Evolutionary conservation across 768 basidiomycete species (phyloP), one percentile per base, ranked within the genome.

Genomic region (Lactifluus piperatus): DNA sequence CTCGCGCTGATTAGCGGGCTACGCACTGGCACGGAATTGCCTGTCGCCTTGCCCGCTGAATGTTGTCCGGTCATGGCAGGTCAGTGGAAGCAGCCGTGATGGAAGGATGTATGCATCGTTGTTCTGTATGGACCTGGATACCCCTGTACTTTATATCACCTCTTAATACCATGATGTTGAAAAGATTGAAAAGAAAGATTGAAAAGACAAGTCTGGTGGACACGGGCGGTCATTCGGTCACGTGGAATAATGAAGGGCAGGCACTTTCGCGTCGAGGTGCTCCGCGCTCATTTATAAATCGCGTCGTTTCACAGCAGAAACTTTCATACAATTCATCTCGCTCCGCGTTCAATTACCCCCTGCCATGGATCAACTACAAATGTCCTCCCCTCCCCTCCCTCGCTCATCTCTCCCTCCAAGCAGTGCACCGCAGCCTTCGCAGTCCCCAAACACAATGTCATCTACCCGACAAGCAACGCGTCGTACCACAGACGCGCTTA

Each of bases 341-440:
- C 47, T 37, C 45, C 29, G 50, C 62, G 62, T 51, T 16, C n/a
- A 13, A 18, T 27, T 14, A 51, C 13, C n/a, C 11, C 26, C 30
- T 4, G 5, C 62, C 61, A 86, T 86, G 84, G 78, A 83, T 66
- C 69, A 77, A 53, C 82, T 80, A 58, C 78, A 56, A 13, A 46
- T 79, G 48, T 82, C 81, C 1, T 87, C 85, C 14, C 84, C 85
- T 27, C 74, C 75, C 34, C 75, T 74, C 7, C 74, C 77, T 41
- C 74, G 74, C 30, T 81, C 79, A 2, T 83, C 84, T 44, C 65
- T 80, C 20, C 79, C 79, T 11, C 76, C 77, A 18, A 80, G 79
- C 64, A 81, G 79, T 57, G 78, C 76, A 3, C 77, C 76, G 1
- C 57, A 71, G 32, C 70, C 69, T 20, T 71, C 75, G 0, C 66